phyloP scores from a whole-genome alignment of 2,329 filamentous ascomycete species.

The Ceratocystis lukuohia region DNA sequence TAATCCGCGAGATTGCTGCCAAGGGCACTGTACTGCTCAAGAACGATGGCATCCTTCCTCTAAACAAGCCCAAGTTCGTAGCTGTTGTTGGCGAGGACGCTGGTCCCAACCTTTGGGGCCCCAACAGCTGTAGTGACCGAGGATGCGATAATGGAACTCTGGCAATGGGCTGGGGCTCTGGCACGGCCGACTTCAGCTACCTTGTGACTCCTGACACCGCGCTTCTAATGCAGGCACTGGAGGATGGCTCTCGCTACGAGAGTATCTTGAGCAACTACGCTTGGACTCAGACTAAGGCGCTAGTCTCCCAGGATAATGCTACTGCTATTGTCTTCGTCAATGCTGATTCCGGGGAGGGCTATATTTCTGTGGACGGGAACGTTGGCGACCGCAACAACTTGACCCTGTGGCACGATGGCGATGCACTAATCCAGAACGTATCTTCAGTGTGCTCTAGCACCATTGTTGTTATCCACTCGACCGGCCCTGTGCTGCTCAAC shows the following conservation, averaged over 20 bases:
- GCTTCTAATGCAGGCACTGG: conserved; percentile 47
- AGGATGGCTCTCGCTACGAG: conserved; percentile 47
- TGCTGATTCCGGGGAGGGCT: conserved; percentile 74
- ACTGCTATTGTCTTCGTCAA: conserved; percentile 83
- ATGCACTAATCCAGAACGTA: conserved; percentile 68
- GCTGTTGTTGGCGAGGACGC: conserved; percentile 75
- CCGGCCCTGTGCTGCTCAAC: conserved; percentile 63
- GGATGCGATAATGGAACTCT: conserved; percentile 47
- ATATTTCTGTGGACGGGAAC: conserved; percentile 70
- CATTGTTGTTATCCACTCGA: conserved; percentile 79
- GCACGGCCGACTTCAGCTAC: conserved; percentile 61
- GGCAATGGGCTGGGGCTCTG: conserved; percentile 69
- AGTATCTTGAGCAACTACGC: conserved; percentile 54
- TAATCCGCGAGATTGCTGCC: conserved; percentile 65
- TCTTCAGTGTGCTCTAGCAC: conserved; percentile 71
- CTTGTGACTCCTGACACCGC: conserved; percentile 61
- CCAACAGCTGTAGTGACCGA: conserved; percentile 66
- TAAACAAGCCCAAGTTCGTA: conserved; percentile 64
- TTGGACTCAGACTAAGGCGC: conserved; percentile 44
- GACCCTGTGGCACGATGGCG: conserved; percentile 74
- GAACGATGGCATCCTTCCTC: conserved; percentile 62
- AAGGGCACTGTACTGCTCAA: conserved; percentile 82
- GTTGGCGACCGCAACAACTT: conserved; percentile 83
- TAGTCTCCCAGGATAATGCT: conserved; percentile 50
- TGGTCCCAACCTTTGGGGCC: conserved; percentile 57